Base-by-base conservation (phyloP, 2,329 filamentous ascomycete species). In the Clarireedia monteithiana region DNA sequence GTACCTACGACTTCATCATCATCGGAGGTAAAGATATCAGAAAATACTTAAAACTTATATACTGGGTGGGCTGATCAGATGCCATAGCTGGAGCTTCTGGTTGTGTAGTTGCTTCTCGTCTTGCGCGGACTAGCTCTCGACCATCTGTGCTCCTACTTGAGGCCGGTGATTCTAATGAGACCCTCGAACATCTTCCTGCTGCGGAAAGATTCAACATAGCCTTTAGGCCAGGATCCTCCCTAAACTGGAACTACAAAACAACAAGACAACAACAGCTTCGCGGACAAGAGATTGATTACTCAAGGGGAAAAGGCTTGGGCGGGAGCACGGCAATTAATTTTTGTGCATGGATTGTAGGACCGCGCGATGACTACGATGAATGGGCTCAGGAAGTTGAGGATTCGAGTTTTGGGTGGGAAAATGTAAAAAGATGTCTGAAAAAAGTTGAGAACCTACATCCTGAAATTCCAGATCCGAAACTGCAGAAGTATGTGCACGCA, bases 141-240 rank as follows among this genome's bases (percentile, higher is more conserved):
- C 82, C 81, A 0, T 72, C 66, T 1, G 75, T 85, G 1, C 74
- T 85, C 2, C 72, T 86, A 0, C 68, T 85, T 4, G 83, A 86
- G 67, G 82, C 82, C 2, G 83, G 83, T 20, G 55, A 27, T 14
- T 62, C 62, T 9, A 77, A 81, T 48, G 72, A 75, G 1, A 74
- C 77, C 54, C 69, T 66, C 6, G 66, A 70, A 10, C 68, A 77
- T 5, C 40, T 44, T 23, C 40, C 40, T 20, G 72, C 75, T 55
- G 79, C 74, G 20, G 74, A 84, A 63, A 75, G 81, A 53, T 85
- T 76, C 68, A 62, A 63, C 66, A 50, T 70, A 2, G 78, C 77
- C 0, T 75, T 77, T 40, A 67, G 75, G 78, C 70, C 70, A 5
- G 71, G 74, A 7, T 44, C 40, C 1, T 17, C 40, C 17, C 69